A percentile compares a stretch with the other conserved stretches of the same genome.
These are phyloP conservation scores for Colletotrichum phormii DNA, from an alignment of 2,329 filamentous ascomycete genomes.

Conservation along the genomic window DNA sequence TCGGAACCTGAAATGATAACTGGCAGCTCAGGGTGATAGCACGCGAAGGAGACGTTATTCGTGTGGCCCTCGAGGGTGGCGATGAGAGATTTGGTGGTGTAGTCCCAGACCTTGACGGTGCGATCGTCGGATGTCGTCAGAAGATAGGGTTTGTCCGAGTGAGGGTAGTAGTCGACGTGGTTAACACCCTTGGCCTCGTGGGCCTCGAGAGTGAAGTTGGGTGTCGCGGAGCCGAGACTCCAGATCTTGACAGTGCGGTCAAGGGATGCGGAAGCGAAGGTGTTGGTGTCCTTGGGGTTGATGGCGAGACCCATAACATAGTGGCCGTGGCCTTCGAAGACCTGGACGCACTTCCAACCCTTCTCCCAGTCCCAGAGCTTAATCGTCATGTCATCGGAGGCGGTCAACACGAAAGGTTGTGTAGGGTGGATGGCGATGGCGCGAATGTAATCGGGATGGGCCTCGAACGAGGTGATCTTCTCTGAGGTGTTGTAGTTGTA, in stretches of 20 bases:
- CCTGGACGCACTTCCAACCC: conserved; percentile 96
- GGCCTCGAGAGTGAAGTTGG: conserved; percentile 96
- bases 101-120: conserved; percentile 95
- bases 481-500: conserved; percentile 99
- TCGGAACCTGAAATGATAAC: conserved; percentile 98
- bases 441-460: conserved; percentile 97
- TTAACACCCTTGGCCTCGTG: conserved; percentile 98
- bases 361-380: conserved; percentile 99
- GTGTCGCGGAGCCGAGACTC: conserved; percentile 91
- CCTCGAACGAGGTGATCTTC: conserved; percentile 97
- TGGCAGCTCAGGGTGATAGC: conserved; percentile 96
- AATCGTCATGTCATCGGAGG: conserved; percentile 98
- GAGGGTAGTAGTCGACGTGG: conserved; percentile 90
- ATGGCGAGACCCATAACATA: conserved; percentile 97
- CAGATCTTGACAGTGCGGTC: conserved; percentile 98
- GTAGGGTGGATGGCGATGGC: conserved; percentile 96
- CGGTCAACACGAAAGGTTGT: conserved; percentile 94
- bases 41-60: conserved; percentile 97
- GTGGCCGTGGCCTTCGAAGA: conserved; percentile 96
- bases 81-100: conserved; percentile 97
- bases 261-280: conserved; percentile 90
- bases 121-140: conserved; percentile 93
- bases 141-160: conserved; percentile 84
- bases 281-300: conserved; percentile 97
- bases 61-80: conserved; percentile 97